Evolutionary conservation across 2,329 filamentous ascomycete genomes (phyloP).

Genomic region (Rhynchosporium secalis): DNA sequence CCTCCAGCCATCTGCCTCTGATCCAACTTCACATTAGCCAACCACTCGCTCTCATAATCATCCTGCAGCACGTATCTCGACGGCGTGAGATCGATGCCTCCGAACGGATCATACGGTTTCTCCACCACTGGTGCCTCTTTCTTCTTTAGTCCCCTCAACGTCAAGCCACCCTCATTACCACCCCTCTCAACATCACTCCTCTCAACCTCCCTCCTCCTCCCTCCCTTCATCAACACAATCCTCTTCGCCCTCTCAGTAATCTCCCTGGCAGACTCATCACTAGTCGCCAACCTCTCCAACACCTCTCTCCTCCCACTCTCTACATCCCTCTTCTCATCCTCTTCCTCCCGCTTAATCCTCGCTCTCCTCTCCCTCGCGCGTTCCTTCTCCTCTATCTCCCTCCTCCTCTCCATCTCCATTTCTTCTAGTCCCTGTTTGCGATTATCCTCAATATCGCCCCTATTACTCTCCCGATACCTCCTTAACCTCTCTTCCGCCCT

Average conservation of each 20-base stretch:
- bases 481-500: slow-evolving; percentile 54
- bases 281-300: slow-evolving; percentile 66
- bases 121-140: slow-evolving; percentile 60
- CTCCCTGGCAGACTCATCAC: slow-evolving; percentile 59
- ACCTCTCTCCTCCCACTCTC: slow-evolving; percentile 66
- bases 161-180: slow-evolving; percentile 44
- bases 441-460: slow-evolving; percentile 65
- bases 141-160: slow-evolving; percentile 80
- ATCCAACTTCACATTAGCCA: slow-evolving; percentile 67
- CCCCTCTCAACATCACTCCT: slow-evolving; percentile 30
- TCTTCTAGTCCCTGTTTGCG: slow-evolving; percentile 53
- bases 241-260: slow-evolving; percentile 55
- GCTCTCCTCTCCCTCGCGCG: slow-evolving; percentile 62
- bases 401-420: slow-evolving; percentile 53
- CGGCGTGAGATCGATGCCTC: slow-evolving; percentile 66
- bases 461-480: slow-evolving; percentile 73
- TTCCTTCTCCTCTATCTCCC: slow-evolving; percentile 66
- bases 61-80: slow-evolving; percentile 70
- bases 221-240: slow-evolving; percentile 72
- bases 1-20: slow-evolving; percentile 72
- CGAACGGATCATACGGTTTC: slow-evolving; percentile 86
- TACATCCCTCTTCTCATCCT: slow-evolving; percentile 65
- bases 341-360: slow-evolving; percentile 65
- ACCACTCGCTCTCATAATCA: slow-evolving; percentile 73
- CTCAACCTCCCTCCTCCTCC: slow-evolving; percentile 50